phyloP scores from a whole-genome alignment of 768 basidiomycete species.

The Xanthoconium purpureum region DNA sequence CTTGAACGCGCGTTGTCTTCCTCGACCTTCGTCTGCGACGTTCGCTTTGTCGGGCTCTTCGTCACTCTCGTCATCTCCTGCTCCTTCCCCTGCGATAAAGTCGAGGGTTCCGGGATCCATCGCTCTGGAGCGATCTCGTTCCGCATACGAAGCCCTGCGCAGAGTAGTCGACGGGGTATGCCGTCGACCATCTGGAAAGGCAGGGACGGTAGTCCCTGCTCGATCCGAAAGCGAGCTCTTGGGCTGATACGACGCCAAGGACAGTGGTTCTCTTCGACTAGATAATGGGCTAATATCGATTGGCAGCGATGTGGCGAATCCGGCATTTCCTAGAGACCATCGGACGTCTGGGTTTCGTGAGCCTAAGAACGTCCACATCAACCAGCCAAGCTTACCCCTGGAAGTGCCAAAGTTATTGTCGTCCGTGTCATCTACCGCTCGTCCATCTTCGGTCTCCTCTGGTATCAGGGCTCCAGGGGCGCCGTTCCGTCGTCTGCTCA shows the following conservation, averaged over 20 bases:
- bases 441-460: conserved; percentile 35
- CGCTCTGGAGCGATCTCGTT: conserved; percentile 60
- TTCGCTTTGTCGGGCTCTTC: conserved; percentile 23
- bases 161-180: conserved; percentile 44
- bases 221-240: conserved; percentile 44
- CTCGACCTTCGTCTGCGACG: conserved; percentile 37
- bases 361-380: background rate
- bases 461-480: conserved; percentile 33
- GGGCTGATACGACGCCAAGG: conserved; percentile 57
- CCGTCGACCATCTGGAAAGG: conserved; percentile 18
- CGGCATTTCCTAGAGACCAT: conserved; percentile 28
- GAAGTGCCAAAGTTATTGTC: conserved; percentile 27
- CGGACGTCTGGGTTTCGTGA: conserved; percentile 23
- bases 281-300: conserved; percentile 49
- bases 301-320: conserved; percentile 58
- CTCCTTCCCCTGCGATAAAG: conserved; percentile 51
- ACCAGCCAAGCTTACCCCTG: conserved; percentile 20
- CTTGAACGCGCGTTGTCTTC: conserved; percentile 57
- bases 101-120: conserved; percentile 72
- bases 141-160: conserved; percentile 63
- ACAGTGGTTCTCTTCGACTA: conserved; percentile 39
- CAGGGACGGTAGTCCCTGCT: conserved; percentile 31
- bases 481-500: conserved; percentile 34
- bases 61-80: conserved; percentile 38
- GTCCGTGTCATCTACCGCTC: conserved; percentile 14